Conservation (phyloP, 768 basidiomycete species). For the Leucosporidium scottii region DNA sequence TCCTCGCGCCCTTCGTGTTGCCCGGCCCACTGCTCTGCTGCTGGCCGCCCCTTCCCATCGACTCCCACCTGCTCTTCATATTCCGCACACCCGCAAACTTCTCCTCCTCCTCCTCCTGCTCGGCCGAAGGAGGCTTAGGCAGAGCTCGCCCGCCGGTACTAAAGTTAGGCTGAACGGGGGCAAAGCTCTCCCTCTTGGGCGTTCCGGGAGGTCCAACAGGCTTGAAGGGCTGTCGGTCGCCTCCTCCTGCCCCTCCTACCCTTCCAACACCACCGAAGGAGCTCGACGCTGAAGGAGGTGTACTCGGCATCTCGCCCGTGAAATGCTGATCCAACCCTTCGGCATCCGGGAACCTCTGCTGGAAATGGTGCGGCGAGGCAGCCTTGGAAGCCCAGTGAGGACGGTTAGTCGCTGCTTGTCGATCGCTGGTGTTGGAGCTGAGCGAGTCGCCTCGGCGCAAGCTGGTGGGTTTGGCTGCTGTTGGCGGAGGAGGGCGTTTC, state of each 20-base stretch:
- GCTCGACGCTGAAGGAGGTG: background rate
- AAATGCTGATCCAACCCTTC: background rate
- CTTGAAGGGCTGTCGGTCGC: slow-evolving; percentile 21
- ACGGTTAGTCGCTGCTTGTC: background rate
- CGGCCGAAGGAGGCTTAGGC: background rate
- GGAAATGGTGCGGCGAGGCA: background rate
- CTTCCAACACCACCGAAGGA: background rate
- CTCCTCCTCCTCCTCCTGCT: slow-evolving; percentile 18
- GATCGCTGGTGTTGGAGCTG: background rate
- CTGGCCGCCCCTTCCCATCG: slow-evolving; percentile 9
- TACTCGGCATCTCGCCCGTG: background rate
- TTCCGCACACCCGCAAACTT: slow-evolving; percentile 34
- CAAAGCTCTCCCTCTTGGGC: background rate
- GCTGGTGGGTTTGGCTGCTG: background rate
- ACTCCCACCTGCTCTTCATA: slow-evolving; percentile 36
- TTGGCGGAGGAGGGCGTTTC: background rate
- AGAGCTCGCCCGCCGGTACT: background rate
- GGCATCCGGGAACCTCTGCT: background rate
- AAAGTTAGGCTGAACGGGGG: background rate
- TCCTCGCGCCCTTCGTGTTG: background rate
- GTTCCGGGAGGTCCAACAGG: slow-evolving; percentile 16
- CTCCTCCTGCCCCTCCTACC: background rate
- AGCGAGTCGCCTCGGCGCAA: background rate
- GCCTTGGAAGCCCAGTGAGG: background rate
- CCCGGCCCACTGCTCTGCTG: background rate